A percentile compares a stretch with the other conserved stretches of the same genome.
These are phyloP conservation scores for Aspergillus campestris DNA, from an alignment of 495 filamentous ascomycete genomes.

Conservation along the genomic window DNA sequence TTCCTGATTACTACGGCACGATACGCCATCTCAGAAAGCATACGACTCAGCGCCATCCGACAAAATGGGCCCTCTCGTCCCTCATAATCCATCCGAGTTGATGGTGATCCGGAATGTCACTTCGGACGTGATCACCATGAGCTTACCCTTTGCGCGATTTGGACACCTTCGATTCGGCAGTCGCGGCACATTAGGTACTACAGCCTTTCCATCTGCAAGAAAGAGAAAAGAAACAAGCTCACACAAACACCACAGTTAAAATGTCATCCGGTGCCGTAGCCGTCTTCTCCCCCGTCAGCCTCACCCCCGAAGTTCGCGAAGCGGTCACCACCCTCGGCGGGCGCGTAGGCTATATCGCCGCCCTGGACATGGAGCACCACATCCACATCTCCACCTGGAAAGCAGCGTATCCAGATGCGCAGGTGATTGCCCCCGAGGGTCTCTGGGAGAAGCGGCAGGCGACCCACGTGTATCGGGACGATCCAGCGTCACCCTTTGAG, in stretches of 20 bases:
- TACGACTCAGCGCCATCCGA: too few species aligned
- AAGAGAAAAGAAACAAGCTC: not conserved
- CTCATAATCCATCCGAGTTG: conserved; percentile 58
- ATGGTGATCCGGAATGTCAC: conserved; percentile 84
- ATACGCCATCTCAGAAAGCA: not conserved
- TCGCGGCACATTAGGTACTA: conserved; percentile 76
- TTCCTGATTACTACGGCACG: not conserved
- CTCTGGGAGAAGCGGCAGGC: conserved; percentile 75
- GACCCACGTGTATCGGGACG: conserved; percentile 51
- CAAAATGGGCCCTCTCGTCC: conserved; percentile 36
- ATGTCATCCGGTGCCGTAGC: conserved; percentile 69
- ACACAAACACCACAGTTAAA: conserved; percentile 48
- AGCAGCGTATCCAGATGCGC: conserved; percentile 64
- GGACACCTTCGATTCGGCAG: conserved; percentile 76
- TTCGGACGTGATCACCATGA: conserved; percentile 72
- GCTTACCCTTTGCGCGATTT: conserved; percentile 76
- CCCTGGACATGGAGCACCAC: conserved; percentile 87
- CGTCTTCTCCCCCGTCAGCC: conserved; percentile 82
- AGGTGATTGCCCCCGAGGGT: conserved; percentile 76
- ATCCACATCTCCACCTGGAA: conserved; percentile 83
- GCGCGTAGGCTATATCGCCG: conserved; percentile 73
- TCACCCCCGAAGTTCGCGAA: conserved; percentile 67
- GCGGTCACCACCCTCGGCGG: conserved; percentile 59
- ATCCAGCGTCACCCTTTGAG: conserved; percentile 47
- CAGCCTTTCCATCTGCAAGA: conserved; percentile 14